phyloP scores from a whole-genome alignment of 1,139 yeast genomes.

The Pichia sorboxylosa region DNA sequence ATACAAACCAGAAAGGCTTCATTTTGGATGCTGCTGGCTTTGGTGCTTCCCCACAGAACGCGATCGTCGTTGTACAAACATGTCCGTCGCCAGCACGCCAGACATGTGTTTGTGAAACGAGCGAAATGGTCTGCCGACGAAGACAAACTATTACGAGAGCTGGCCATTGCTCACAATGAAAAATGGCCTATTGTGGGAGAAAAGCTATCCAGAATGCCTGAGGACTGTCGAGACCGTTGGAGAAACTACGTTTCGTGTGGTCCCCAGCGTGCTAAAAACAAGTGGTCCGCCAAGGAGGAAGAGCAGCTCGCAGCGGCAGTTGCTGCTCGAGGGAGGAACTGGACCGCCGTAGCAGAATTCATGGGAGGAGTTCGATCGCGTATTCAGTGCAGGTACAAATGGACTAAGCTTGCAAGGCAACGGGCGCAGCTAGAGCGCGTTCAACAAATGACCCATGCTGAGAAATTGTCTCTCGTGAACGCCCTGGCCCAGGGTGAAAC shows the following conservation, averaged over 20 bases:
- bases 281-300: slow-evolving; percentile 75
- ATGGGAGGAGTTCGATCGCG: slow-evolving; percentile 86
- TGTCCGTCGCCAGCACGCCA: slow-evolving; percentile 75
- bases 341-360: slow-evolving; percentile 82
- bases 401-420: slow-evolving; percentile 84
- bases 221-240: slow-evolving; percentile 94
- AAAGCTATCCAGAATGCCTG: slow-evolving; percentile 85
- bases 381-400: slow-evolving; percentile 88
- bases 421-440: no score
- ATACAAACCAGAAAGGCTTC: slow-evolving; percentile 42
- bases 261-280: slow-evolving; percentile 53
- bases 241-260: slow-evolving; percentile 92
- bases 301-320: slow-evolving; percentile 14
- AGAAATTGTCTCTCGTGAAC: no score
- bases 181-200: slow-evolving; percentile 81
- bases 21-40: slow-evolving; percentile 76
- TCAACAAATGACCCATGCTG: no score
- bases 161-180: slow-evolving; percentile 59
- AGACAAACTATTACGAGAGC: slow-evolving; percentile 50
- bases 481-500: no score
- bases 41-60: slow-evolving; percentile 71
- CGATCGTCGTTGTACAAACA: slow-evolving; percentile 87
- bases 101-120: slow-evolving; percentile 75
- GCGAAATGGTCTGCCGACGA: slow-evolving; percentile 85
- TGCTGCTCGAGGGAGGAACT: slow-evolving; percentile 42